A percentile compares a stretch with the other conserved stretches of the same genome.
phyloP scores from a whole-genome alignment of 2,329 filamentous ascomycete genomes.

The Aureobasidium vineae region DNA sequence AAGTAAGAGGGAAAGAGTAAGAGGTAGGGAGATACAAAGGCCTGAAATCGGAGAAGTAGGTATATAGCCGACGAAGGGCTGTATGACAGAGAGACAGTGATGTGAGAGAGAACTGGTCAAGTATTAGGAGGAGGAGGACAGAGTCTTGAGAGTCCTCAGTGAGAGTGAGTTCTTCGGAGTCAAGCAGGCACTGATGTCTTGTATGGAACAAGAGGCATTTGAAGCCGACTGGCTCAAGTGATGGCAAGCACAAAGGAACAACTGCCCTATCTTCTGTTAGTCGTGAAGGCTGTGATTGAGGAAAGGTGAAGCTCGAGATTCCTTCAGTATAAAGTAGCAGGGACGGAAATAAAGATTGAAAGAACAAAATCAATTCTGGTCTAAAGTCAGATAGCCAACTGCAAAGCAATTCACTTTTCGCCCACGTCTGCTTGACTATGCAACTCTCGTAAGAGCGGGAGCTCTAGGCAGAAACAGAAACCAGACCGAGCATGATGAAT shows the following conservation, averaged over 20 bases:
- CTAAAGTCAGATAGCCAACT: conserved; percentile 23
- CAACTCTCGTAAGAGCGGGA: conserved; percentile 11
- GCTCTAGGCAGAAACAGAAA: conserved; percentile 13
- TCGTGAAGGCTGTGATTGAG: neutral
- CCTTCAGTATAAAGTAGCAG: neutral
- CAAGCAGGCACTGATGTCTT: neutral
- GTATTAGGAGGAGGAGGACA: neutral
- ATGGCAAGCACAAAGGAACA: neutral
- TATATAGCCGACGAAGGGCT: neutral
- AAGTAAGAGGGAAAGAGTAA: neutral
- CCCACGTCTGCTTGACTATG: conserved; percentile 13
- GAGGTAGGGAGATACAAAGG: no score
- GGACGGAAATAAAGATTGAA: neutral
- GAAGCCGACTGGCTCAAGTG: neutral
- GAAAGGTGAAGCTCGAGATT: neutral
- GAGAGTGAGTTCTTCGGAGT: neutral
- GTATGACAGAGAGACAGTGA: neutral
- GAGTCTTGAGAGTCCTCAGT: neutral
- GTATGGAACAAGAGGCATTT: neutral
- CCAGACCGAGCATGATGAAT: conserved; percentile 14
- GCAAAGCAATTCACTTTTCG: conserved; percentile 19
- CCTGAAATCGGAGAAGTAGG: no score
- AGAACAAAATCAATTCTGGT: conserved; percentile 23
- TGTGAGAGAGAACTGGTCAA: neutral
- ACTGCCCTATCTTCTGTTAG: neutral